Conservation (phyloP, 805 yeast genomes). For the Ogataea neopini region DNA sequence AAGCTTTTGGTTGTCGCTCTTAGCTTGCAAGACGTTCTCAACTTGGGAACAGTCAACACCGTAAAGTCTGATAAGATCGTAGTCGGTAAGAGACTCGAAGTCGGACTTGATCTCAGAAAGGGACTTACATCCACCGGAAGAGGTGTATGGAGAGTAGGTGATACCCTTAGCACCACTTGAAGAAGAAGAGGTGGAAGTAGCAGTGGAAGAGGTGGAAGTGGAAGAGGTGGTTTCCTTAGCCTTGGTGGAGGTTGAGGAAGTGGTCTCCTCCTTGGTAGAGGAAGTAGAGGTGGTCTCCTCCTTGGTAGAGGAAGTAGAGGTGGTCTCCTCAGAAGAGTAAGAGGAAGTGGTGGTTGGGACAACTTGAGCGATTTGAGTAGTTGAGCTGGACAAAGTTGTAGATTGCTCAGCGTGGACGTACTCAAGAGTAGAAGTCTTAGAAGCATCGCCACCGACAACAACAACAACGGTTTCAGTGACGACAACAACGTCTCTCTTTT, state of each 20-base stretch:
- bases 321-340: conserved; percentile 32
- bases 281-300: conserved; percentile 32
- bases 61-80: conserved; percentile 69
- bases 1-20: conserved; percentile 62
- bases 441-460: conserved; percentile 41
- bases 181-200: conserved; percentile 28
- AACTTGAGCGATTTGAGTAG: conserved; percentile 31
- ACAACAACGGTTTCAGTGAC: conserved; percentile 51
- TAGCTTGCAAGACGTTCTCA: conserved; percentile 66
- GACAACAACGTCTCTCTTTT: conserved; percentile 54
- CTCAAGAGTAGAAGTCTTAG: conserved; percentile 33
- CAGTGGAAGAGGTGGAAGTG: conserved; percentile 32
- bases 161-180: conserved; percentile 64
- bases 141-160: conserved; percentile 78
- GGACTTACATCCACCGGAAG: conserved; percentile 69
- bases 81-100: conserved; percentile 51
- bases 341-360: conserved; percentile 32
- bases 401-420: conserved; percentile 35
- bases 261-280: conserved; percentile 24
- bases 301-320: conserved; percentile 37
- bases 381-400: conserved; percentile 16
- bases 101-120: conserved; percentile 59
- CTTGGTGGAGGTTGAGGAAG: conserved; percentile 10
- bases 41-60: conserved; percentile 89
- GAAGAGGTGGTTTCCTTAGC: conserved; percentile 24